Evolutionary conservation across 2,329 filamentous ascomycete species (phyloP).

Genomic region (Neoscytalidium dimidiatum): DNA sequence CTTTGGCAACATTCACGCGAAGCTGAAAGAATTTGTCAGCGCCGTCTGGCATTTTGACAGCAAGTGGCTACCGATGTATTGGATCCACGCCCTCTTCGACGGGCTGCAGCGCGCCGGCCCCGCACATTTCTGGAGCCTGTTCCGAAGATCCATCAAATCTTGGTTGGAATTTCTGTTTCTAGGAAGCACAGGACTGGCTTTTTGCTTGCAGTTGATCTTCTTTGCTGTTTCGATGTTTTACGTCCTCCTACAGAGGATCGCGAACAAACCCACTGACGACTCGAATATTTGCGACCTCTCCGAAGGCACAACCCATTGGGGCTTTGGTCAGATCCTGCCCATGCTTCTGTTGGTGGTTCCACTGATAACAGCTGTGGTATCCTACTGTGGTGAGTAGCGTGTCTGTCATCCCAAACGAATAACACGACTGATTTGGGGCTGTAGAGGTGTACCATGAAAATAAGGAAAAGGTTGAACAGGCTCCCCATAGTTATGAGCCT

Average conservation of each 20-base stretch:
- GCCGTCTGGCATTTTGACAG: not conserved
- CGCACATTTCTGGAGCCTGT: not conserved
- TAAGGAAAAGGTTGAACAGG: too few relatives aligned
- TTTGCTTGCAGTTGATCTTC: slow-evolving; percentile 3
- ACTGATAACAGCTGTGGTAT: not conserved
- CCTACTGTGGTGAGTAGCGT: not conserved
- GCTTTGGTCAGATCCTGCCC: slow-evolving; percentile 5
- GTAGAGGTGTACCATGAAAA: too few relatives aligned
- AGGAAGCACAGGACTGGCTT: not conserved
- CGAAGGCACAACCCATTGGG: not conserved
- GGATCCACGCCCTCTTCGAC: not conserved
- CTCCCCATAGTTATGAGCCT: too few relatives aligned
- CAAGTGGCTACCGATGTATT: not conserved
- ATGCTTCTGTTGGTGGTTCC: not conserved
- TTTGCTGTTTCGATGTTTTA: not conserved
- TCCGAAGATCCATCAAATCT: not conserved
- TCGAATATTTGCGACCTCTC: not conserved
- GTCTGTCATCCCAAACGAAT: too few relatives aligned
- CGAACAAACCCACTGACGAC: not conserved
- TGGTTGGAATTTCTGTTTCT: not conserved
- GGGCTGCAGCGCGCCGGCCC: not conserved
- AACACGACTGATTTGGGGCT: too few relatives aligned
- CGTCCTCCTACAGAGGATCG: not conserved
- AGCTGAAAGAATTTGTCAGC: not conserved
- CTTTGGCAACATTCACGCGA: not conserved